These are phyloP conservation scores for Eucalyptus curtisii DNA, from an alignment of 345 rosid species.

Conservation along the genomic window DNA sequence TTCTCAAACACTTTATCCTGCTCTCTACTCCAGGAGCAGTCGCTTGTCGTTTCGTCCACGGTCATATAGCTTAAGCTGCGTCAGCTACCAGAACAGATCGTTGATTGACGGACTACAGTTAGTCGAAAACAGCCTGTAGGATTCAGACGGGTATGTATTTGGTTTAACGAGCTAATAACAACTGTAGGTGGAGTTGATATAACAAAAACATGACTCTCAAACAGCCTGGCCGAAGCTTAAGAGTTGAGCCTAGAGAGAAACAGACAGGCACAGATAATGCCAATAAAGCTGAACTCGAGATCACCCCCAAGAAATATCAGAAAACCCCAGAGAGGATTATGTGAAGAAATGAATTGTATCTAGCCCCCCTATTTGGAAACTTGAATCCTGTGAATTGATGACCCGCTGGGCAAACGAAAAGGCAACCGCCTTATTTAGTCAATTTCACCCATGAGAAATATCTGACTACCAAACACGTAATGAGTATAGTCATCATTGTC, in stretches of 20 bases:
- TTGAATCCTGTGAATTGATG: constrained; percentile 40
- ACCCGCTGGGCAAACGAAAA: constrained; percentile 23
- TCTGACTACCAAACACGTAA: constrained; percentile 15
- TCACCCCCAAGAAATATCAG: constrained; percentile 23
- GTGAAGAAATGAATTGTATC: constrained; percentile 31
- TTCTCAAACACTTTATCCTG: constrained; percentile 89
- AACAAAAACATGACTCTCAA: not conserved
- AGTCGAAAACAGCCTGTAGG: not conserved
- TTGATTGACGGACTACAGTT: not conserved
- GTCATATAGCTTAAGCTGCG: constrained; percentile 22
- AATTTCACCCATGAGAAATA: constrained; percentile 34
- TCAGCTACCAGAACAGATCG: not conserved
- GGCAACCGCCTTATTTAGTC: constrained; percentile 19
- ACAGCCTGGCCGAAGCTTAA: constrained; percentile 4
- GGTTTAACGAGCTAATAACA: not conserved
- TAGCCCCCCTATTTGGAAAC: constrained; percentile 30
- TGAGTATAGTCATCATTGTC: constrained; percentile 3
- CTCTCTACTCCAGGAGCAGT: constrained; percentile 72
- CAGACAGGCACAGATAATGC: constrained; percentile 5
- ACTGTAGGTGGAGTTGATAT: not conserved
- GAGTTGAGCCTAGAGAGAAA: constrained; percentile 1
- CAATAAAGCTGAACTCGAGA: constrained; percentile 20
- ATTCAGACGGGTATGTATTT: not conserved
- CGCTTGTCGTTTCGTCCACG: constrained; percentile 50
- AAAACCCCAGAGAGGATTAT: constrained; percentile 9